Evolutionary conservation across 305 asterid genomes (phyloP), one percentile per base, ranked within the genome.

Genomic region (Monarda citriodora): DNA sequence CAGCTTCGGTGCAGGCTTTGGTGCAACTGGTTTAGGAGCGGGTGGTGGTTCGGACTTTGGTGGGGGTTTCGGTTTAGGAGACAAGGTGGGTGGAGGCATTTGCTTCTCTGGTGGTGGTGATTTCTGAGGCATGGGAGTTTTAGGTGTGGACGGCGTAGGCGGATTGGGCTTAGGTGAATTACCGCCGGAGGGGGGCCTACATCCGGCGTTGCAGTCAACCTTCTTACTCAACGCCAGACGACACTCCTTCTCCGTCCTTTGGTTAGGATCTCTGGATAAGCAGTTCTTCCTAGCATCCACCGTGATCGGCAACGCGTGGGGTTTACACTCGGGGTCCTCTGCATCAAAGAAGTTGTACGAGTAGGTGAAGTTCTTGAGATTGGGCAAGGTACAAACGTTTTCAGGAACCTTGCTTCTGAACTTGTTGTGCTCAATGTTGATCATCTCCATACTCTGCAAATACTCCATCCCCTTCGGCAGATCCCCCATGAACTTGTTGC

Each of bases 371-470:
- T 78, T 81, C 58, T 63, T 70, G 71, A 91, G 58, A 32, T 41
- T 77, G 3, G 86, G 87, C 53, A 83, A 61, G 6, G 72, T 54
- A 66, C 98, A 91, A 7, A 88, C 47, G 2, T 34, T 69, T 21
- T 86, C 79, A 2, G 92, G 77, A 20, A 91, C 83, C 58, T 74
- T 72, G 42, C 95, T 91, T 9, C 86, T 82, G 1, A 91, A 69
- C 45, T 18, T 63, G 26, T 84, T 88, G 12, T 65, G 40, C 3
- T 72, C 90, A 40, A 88, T 49, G 60, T 86, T 80, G 36, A 82
- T 37, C 3, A 69, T 32, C 38, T 88, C 96, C 56, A 84, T 26
- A 13, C 70, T 66, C 31, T 72, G 72, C 58, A 91, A 29, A 20
- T 76, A 66, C 60, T 65, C 74, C 86, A 79, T 38, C 53, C 76